These are phyloP conservation scores for Actinomortierella wolfii DNA, from an alignment of 371 early-diverging fungal species.

Conservation along the genomic window DNA sequence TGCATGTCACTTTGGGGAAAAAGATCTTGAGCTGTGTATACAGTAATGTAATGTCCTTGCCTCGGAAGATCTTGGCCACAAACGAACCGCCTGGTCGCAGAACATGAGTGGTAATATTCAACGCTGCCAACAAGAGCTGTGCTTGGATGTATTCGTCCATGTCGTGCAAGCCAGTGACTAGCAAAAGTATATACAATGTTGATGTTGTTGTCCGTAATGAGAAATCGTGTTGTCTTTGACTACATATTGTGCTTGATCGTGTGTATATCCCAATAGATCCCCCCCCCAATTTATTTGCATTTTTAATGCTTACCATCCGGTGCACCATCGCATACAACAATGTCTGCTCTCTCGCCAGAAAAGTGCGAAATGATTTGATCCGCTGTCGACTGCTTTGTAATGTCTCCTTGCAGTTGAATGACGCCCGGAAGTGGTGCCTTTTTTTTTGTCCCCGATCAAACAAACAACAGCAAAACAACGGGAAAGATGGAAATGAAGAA, in stretches of 20 bases:
- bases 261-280: not conserved
- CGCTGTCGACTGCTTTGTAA: slow-evolving; percentile 95
- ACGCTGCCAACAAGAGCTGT: slow-evolving; percentile 90
- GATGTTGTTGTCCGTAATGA: not conserved
- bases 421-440: slow-evolving; percentile 95
- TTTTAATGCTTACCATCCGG: slow-evolving; percentile 81
- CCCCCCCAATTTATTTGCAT: too few relatives aligned
- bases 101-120: slow-evolving; percentile 94
- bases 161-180: slow-evolving; percentile 97
- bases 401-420: slow-evolving; percentile 96
- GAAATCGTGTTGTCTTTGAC: not conserved
- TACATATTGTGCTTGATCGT: slow-evolving; percentile 2
- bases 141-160: slow-evolving; percentile 99
- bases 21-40: slow-evolving; percentile 92
- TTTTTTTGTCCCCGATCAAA: not conserved
- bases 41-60: slow-evolving; percentile 89
- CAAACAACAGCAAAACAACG: not conserved
- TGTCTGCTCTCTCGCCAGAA: slow-evolving; percentile 88
- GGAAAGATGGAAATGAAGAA: not conserved
- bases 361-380: slow-evolving; percentile 89
- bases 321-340: slow-evolving; percentile 98
- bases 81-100: slow-evolving; percentile 90
- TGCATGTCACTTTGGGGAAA: slow-evolving; percentile 86
- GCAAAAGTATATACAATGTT: not conserved
- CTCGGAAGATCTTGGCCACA: slow-evolving; percentile 97